Evolutionary conservation across 2,329 filamentous ascomycete species (phyloP), one percentile per base, ranked within the genome.

Genomic region (Colletotrichum tofieldiae): DNA sequence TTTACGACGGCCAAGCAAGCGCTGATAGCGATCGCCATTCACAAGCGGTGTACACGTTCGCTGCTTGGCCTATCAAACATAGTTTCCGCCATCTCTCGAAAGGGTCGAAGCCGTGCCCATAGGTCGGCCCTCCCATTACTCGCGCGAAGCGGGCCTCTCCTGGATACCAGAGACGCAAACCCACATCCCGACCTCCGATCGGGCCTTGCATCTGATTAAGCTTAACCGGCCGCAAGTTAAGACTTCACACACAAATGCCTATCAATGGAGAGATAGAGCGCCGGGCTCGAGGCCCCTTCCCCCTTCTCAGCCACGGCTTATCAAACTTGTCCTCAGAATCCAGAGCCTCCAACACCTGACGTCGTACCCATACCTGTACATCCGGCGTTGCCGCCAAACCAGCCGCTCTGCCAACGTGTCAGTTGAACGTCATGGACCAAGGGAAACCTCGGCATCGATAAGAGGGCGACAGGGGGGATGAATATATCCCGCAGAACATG

Each of bases 181-280:
- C 69, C 59, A 69, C 59, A 69, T 59, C 49, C 65, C 59, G 52
- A 49, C 65, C 65, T 69, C 54, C 65, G 69, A 72, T 72, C 65
- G 65, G 69, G 69, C 69, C 65, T 64, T 60, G 65, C 65, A 56
- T 69, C 58, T 47, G 65, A 72, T 60, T 69, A 72, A 69, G 65
- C 69, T 72, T 65, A 69, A 72, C 59, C 65, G 41, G 64, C 58
- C 58, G 64, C 43, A 45, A 63, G 20, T 58, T 58, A 20, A 35
- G 23, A 54, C 65, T 6, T 66, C 54, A 66, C 55, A 47, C 54
- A 66, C 9, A 32, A 32, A 20, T 41, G 26, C 41, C 11, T n/a
- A 23, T 43, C 45, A 5, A 35, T 63, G 47, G 45, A 29, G 37
- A 32, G 32, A n/a, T 5, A 54, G 18, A 65, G 37, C 62, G 47